Base-by-base conservation (phyloP, 148 eudicot genomes). In the Dysphania ambrosioides region DNA sequence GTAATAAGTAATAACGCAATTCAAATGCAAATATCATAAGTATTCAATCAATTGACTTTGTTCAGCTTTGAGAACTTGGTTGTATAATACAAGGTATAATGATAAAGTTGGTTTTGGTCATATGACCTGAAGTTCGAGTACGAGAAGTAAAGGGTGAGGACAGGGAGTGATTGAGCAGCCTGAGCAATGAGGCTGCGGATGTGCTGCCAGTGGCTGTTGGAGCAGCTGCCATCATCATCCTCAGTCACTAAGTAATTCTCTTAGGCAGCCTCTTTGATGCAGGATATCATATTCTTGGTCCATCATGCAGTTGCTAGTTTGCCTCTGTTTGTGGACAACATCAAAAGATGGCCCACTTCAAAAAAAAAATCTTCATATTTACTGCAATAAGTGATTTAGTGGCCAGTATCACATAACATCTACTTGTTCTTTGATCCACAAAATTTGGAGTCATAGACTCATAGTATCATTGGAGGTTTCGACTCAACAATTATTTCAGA, bases 261-360 rank as follows among this genome's bases (percentile, higher is more conserved):
- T 47, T 16, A 47, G 53, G 53, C 53, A 47, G 53, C 53, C 34
- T 27, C 34, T 70, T 7, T 32, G 19, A 0, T 29, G 15, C 6
- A 5, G 42, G 51, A 19, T 53, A 29, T 36, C 13, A 57, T 57
- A 24, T 57, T 44, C 0, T 42, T 60, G 53, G 41, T 60, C 32
- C 42, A 27, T 21, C 40, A 6, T 19, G 27, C 11, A 16, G 13
- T 31, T 31, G 35, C 19, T 21, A 29, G 0, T 29, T 56, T 67
- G 58, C 47, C 4, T 3, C 8, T 3, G 16, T 76, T 69, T 76
- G 79, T 76, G 79, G 79, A 35, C n/a, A 8, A 31, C 13, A 76
- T n/a, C 19, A 47, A 69, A 47, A 60, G 6, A 8, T 76, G 79
- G 3, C 79, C 74, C 79, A 76, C 73, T n/a, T 53, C 5, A 27